Evolutionary conservation across 2,329 filamentous ascomycete species (phyloP), one percentile per base, ranked within the genome.

Genomic region (Boeremia exigua): DNA sequence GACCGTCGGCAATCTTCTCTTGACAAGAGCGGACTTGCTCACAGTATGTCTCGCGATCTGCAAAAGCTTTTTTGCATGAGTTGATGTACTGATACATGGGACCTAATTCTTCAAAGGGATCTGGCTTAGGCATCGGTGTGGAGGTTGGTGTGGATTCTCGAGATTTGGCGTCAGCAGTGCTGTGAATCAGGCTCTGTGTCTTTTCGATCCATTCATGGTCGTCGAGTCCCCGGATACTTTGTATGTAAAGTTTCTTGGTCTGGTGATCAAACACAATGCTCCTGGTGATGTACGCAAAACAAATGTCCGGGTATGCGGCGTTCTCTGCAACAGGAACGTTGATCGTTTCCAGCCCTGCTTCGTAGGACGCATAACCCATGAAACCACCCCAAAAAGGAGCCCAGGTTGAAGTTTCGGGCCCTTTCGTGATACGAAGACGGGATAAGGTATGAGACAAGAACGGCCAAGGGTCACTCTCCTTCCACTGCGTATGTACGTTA

Each of bases 291-390:
- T 92, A 95, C 1, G 86, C 82, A 56, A 96, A 85, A 68, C 86
- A 90, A 19, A 94, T 78, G 71, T 96, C 92, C 0, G 91, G 88
- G 10, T 63, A 62, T 1, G 55, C 33, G 3, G 63, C 56, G 30
- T 62, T 84, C 79, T 33, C 74, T 65, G 51, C 61, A 29, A 76
- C 64, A 2, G 75, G 61, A 19, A 89, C 78, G 45, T 79, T 75
- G 49, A 87, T 86, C 15, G 82, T 86, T 61, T 82, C 79, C 1
- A 96, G 78, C 0, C 91, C 91, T 70, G 92, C 86, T 73, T 96
- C 92, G 58, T 96, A 96, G 0, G 90, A 92, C 46, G 92, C 83
- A 67, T 89, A 96, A 0, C 92, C 92, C 77, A 96, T 86, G 56
- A 96, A 87, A 0, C 92, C 92, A 47, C 91, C 92, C 75, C 90